Evolutionary conservation across 2,329 filamentous ascomycete genomes (phyloP).

Genomic region (Sporothrix sp.): DNA sequence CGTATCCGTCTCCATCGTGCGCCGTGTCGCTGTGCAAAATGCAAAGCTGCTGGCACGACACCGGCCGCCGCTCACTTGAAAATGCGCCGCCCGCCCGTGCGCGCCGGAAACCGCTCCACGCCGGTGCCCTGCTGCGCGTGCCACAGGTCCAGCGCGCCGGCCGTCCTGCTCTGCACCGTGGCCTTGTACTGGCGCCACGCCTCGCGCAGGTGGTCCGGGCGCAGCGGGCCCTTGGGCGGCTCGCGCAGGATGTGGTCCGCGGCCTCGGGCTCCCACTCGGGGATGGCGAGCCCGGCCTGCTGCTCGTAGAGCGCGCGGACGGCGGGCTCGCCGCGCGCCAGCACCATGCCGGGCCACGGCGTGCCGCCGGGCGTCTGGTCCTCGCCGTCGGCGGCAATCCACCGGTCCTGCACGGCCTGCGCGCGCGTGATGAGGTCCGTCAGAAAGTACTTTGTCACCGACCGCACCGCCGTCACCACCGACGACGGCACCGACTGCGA

Average conservation of each 20-base stretch:
- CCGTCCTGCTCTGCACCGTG: constrained; percentile 51
- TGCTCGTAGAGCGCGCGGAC: constrained; percentile 26
- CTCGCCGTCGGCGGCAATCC: constrained; percentile 49
- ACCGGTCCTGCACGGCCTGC: constrained; percentile 61
- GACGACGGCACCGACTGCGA: constrained; percentile 67
- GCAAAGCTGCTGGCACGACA: no score
- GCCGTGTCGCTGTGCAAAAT: no score
- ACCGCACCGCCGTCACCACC: constrained; percentile 65
- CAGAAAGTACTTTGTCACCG: constrained; percentile 67
- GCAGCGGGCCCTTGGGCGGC: constrained; percentile 46
- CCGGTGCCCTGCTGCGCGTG: constrained; percentile 51
- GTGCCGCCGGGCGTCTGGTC: constrained; percentile 45
- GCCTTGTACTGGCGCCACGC: constrained; percentile 59
- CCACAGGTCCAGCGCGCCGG: constrained; percentile 51
- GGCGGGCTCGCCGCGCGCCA: constrained; percentile 21
- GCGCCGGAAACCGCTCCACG: constrained; percentile 47
- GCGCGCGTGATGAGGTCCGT: constrained; percentile 67
- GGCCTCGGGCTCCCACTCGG: constrained; percentile 20
- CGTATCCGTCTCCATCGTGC: no score
- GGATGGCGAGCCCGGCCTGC: constrained; percentile 22
- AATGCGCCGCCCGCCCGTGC: constrained; percentile 41
- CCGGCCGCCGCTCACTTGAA: constrained; percentile 31
- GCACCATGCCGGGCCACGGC: constrained; percentile 25
- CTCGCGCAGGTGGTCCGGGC: constrained; percentile 66
- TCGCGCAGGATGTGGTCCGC: constrained; percentile 27